Conservation (phyloP, 2,329 filamentous ascomycete species). For the Juglanconis sp. region DNA sequence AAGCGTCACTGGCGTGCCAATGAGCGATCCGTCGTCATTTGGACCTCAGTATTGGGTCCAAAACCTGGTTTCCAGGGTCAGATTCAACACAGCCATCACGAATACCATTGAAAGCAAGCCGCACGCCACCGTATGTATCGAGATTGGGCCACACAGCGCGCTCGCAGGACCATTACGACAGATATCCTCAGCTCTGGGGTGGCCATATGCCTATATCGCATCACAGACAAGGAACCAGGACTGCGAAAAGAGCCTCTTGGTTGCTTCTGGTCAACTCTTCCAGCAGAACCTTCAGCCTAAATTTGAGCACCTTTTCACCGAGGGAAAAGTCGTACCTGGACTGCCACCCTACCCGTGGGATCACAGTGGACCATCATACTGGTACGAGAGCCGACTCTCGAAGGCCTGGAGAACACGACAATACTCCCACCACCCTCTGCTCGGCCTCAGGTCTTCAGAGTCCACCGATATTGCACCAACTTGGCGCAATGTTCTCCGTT, state of each 20-base stretch:
- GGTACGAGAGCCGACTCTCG: constrained; percentile 34
- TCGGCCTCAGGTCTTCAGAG: constrained; percentile 32
- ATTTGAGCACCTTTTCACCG: background rate
- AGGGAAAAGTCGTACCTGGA: background rate
- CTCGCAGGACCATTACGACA: constrained; percentile 29
- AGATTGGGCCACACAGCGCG: constrained; percentile 24
- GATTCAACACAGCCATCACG: constrained; percentile 33
- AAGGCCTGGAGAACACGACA: constrained; percentile 31
- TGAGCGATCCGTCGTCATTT: too few relatives aligned
- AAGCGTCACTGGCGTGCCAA: too few relatives aligned
- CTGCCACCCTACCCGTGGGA: constrained; percentile 47
- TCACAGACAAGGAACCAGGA: constrained; percentile 6
- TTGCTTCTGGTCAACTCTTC: constrained; percentile 19
- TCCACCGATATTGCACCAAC: constrained; percentile 28
- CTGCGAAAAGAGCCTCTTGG: background rate
- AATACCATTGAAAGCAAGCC: constrained; percentile 23
- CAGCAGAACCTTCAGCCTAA: background rate
- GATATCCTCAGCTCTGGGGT: constrained; percentile 18
- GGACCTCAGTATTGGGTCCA: constrained; percentile 40
- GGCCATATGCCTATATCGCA: constrained; percentile 28
- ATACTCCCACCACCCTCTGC: constrained; percentile 35
- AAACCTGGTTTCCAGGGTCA: constrained; percentile 38
- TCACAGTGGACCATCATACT: constrained; percentile 34
- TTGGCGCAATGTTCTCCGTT: constrained; percentile 34
- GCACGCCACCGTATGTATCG: constrained; percentile 22